Evolutionary conservation across 129 eudicot species (phyloP), one percentile per base, ranked within the genome.

Genomic region (Oenanthe sinensis): DNA sequence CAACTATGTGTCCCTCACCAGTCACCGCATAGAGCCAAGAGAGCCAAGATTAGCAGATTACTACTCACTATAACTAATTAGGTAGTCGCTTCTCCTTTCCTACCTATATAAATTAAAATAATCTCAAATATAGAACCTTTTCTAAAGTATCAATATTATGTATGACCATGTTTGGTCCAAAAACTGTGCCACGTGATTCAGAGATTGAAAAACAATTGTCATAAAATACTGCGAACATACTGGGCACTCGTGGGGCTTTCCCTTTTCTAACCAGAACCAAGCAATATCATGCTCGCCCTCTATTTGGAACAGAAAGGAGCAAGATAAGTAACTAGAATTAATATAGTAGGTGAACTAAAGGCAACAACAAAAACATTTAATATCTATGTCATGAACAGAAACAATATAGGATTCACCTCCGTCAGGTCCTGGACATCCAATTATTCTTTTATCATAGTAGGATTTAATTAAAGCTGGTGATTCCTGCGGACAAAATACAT

Each of bases 231-330:
- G 97, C 39, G 92, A 48, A 88, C 99, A 92, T 33, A 95, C 99
- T 74, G 99, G 99, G 86, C 97, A 95, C 73, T 92, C 99, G 75
- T 85, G 91, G 60, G 97, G 85, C 84, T 95, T 84, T 39, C 87
- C 97, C 86, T 95, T 95, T 96, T 92, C 91, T 81, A 95, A 91
- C 97, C 96, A 90, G 86, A 95, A 90, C 99, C 99, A 95, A 79
- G 90, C 97, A 81, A 95, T 96, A 89, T 95, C 99, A 84, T 95
- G 98, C 83, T 95, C 98, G 39, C 91, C 98, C 80, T 95, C 98
- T 95, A 86, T 80, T 81, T 44, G 46, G 16, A 47, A 47, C 36
- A 22, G 70, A 79, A 80, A 75, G 5, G 36, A 28, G 48, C 55
- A 49, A n/a, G 75, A 83, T 77, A 3, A 73, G 15, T 4, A 54